These are phyloP conservation scores for Yamadazyma endophytica DNA, from an alignment of 805 yeast species.

Conservation along the genomic window DNA sequence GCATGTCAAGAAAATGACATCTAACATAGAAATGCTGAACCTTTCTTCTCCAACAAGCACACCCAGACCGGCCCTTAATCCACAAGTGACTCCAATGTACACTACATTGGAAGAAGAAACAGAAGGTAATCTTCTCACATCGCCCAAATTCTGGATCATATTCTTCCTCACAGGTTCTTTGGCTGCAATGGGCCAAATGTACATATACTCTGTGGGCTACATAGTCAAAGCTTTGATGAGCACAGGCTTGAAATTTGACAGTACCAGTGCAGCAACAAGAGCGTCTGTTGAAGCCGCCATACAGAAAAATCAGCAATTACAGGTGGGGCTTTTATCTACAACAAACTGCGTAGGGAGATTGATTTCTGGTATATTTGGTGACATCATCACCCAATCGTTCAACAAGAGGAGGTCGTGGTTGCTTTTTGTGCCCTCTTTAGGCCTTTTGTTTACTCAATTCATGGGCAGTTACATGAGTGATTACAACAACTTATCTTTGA, in stretches of 20 bases:
- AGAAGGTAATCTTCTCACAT: constrained; percentile 6
- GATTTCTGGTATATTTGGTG: constrained; percentile 61
- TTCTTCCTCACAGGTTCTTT: constrained; percentile 34
- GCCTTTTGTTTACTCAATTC: constrained; percentile 49
- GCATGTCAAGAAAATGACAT: constrained; percentile 3
- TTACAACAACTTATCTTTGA: constrained; percentile 39
- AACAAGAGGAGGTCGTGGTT: constrained; percentile 50
- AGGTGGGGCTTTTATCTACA: constrained; percentile 68
- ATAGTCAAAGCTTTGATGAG: constrained; percentile 37
- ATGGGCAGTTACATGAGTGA: constrained; percentile 35
- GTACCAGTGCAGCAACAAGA: constrained; percentile 11
- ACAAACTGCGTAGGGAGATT: constrained; percentile 67
- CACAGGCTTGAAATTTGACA: constrained; percentile 17
- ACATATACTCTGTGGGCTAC: constrained; percentile 43
- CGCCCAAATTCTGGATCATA: constrained; percentile 34
- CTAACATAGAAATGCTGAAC: constrained; percentile 8
- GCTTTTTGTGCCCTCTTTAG: constrained; percentile 47
- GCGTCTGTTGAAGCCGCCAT: constrained; percentile 27
- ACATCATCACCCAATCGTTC: constrained; percentile 45
- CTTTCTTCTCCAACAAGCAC: constrained; percentile 5
- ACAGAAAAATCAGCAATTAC: constrained; percentile 60
- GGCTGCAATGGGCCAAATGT: constrained; percentile 45
- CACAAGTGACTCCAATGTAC: constrained; percentile 3
- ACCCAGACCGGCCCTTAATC: constrained; percentile 2
- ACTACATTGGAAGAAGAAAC: constrained; percentile 3